Percentiles rank a stretch among this genome's conserved stretches.
These are phyloP conservation scores for Metarhizium album DNA, from an alignment of 2,329 filamentous ascomycete genomes.

Conservation along the genomic window DNA sequence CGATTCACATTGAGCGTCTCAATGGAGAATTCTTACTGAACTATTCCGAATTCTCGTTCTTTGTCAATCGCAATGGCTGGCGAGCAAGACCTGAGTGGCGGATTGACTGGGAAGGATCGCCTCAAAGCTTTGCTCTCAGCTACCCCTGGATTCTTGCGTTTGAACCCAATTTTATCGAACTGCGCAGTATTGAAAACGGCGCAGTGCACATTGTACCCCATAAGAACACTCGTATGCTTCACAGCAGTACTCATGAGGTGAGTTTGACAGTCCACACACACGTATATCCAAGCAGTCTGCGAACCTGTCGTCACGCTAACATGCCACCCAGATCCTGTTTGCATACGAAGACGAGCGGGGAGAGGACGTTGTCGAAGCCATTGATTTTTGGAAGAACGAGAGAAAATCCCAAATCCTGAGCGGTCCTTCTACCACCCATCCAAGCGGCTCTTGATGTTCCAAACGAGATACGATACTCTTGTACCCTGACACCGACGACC, in stretches of 20 bases:
- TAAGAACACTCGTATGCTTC: constrained; percentile 94
- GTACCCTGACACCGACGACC: background rate
- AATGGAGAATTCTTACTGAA: constrained; percentile 96
- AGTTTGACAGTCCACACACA: constrained; percentile 17
- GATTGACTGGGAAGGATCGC: constrained; percentile 93
- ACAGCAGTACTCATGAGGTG: constrained; percentile 95
- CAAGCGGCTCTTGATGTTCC: constrained; percentile 1
- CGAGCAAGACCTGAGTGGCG: constrained; percentile 91
- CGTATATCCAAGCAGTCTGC: background rate
- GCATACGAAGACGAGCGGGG: constrained; percentile 94
- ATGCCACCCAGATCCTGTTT: constrained; percentile 66
- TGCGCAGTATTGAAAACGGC: constrained; percentile 88
- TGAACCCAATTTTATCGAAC: constrained; percentile 94
- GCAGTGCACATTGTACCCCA: constrained; percentile 93
- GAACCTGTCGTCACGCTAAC: background rate
- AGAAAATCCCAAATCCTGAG: constrained; percentile 34
- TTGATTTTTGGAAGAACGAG: constrained; percentile 87
- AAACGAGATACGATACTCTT: background rate
- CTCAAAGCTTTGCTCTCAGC: constrained; percentile 84
- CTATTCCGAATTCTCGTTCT: constrained; percentile 98
- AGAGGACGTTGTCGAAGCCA: constrained; percentile 83
- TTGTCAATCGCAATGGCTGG: constrained; percentile 98
- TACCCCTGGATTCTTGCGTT: constrained; percentile 97
- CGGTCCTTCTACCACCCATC: constrained; percentile 5
- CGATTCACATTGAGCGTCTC: constrained; percentile 93